Evolutionary conservation across 441 rosid genomes (phyloP), one percentile per base, ranked within the genome.

Genomic region (Erodium moschatum): DNA sequence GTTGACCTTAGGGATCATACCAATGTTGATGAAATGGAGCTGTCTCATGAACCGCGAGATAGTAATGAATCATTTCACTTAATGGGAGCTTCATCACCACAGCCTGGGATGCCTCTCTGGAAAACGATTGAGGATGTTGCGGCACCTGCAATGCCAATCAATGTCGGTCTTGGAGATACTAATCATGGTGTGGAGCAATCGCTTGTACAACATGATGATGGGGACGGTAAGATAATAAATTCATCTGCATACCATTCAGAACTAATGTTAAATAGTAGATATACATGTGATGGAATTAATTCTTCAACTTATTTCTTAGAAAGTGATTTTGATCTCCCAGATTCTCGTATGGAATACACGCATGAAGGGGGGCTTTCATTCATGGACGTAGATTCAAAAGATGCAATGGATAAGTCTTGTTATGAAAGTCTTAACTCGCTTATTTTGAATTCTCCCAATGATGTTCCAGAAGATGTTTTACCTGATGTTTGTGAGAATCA

Each of bases 31-130:
- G 79, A 64, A 38, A 69, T 73, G 62, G 71, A 58, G 48, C 74
- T 69, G 64, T 74, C 73, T 24, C 67, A 24, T 29, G 61, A 38
- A 8, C 33, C 72, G 46, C 67, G 71, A 58, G 67, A 68, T 65
- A 21, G 40, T 66, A 48, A 61, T 29, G 5, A 63, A 2, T 69
- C 78, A 19, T 72, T 58, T 65, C 65, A 74, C 65, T 54, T 73
- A 0, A 50, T 73, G 66, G 79, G 65, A 16, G 75, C 67, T 65
- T 64, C 83, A 68, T 68, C 82, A 21, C 68, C 72, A 48, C 79
- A 66, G 70, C 69, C 77, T 31, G 65, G 75, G 61, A 56, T 54
- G 69, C 76, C 83, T 29, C 70, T 81, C 16, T 81, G 84, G 83
- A 77, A 74, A 73, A 74, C 77, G 2, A 75, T 75, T 52, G 73